Evolutionary conservation across 2,329 filamentous ascomycete species (phyloP).

Genomic region (Cryphonectria radicalis): DNA sequence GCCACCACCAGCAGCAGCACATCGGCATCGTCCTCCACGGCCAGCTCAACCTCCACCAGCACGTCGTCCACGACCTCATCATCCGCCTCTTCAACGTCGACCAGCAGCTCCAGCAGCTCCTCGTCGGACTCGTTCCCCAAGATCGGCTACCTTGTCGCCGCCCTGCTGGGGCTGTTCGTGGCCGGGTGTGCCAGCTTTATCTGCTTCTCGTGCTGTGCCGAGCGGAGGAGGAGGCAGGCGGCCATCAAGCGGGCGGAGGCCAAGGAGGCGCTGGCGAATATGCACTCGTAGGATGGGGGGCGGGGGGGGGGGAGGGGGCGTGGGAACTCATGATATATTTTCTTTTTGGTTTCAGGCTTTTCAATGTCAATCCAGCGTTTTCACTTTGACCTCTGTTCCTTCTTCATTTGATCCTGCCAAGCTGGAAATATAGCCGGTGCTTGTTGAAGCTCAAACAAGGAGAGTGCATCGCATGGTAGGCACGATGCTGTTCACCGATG

Average conservation of each 20-base stretch:
- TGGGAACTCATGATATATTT: background rate
- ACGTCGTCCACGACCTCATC: conserved; percentile 16
- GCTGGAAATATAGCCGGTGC: background rate
- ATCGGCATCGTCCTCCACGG: background rate
- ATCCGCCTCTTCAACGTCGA: conserved; percentile 1
- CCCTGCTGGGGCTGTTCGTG: conserved; percentile 9
- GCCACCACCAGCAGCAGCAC: background rate
- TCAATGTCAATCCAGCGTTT: background rate
- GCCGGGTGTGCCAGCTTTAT: conserved; percentile 4
- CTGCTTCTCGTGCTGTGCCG: conserved; percentile 14
- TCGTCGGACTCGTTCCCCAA: background rate
- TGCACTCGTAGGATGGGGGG: background rate
- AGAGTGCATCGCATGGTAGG: too few relatives aligned
- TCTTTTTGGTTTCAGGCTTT: too few relatives aligned
- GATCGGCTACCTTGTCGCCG: conserved; percentile 17
- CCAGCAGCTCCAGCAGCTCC: background rate
- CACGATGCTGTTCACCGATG: too few relatives aligned
- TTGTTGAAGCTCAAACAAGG: background rate
- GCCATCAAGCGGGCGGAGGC: conserved; percentile 2
- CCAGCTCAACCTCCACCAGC: conserved; percentile 16
- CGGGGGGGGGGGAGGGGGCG: too few relatives aligned
- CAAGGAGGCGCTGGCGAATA: conserved; percentile 10
- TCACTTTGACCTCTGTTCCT: background rate
- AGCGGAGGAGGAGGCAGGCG: conserved; percentile 2
- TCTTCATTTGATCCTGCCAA: background rate